Conservation (phyloP, 257 asterid species). For the Penstemon newberryi region DNA sequence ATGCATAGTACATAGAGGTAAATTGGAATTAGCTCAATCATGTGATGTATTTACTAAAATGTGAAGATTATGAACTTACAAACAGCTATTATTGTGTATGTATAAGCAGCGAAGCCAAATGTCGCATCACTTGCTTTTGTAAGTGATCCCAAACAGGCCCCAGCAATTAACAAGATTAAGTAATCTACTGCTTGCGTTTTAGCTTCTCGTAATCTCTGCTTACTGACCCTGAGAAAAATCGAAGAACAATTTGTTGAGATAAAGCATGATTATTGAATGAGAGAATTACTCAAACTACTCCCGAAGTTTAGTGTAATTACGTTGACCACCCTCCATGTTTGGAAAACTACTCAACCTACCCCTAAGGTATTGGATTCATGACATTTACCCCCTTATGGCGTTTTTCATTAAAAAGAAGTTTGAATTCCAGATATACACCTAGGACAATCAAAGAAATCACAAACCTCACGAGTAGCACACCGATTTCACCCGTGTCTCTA, state of each 20-base stretch:
- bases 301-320: too few species aligned
- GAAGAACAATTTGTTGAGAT: constrained; percentile 13
- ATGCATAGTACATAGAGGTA: too few species aligned
- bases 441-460: too few species aligned
- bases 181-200: constrained; percentile 58
- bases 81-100: constrained; percentile 56
- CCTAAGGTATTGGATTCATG: too few species aligned
- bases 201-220: constrained; percentile 64
- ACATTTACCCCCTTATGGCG: background rate
- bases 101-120: constrained; percentile 60
- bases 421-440: too few species aligned
- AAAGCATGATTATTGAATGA: background rate
- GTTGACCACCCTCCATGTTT: too few species aligned
- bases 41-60: background rate
- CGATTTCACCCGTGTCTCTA: too few species aligned
- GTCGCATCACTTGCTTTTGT: constrained; percentile 45
- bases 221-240: constrained; percentile 45
- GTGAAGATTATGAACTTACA: constrained; percentile 41
- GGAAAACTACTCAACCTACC: too few species aligned
- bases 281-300: too few species aligned
- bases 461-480: too few species aligned
- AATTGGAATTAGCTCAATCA: too few species aligned
- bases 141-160: constrained; percentile 62
- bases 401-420: too few species aligned
- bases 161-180: constrained; percentile 58